A percentile compares a stretch with the other conserved stretches of the same genome.
These are phyloP conservation scores for Auriscalpium orientale DNA, from an alignment of 768 basidiomycete species.

Conservation along the genomic window DNA sequence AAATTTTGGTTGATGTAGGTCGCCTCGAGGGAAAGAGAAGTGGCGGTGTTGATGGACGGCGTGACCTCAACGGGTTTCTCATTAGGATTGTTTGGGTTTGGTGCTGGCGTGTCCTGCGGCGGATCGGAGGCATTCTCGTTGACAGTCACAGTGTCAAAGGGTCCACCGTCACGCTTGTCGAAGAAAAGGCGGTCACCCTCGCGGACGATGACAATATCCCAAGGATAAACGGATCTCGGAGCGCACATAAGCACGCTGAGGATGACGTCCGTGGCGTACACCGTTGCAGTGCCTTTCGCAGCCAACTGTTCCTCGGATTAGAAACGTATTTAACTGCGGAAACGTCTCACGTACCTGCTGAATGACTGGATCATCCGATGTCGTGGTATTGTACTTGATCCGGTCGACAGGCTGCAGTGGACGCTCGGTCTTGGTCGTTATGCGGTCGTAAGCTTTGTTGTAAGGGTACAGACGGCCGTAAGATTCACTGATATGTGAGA, in stretches of 20 bases:
- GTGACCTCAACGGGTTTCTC: slow-evolving; percentile 60
- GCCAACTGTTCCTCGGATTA: slow-evolving; percentile 47
- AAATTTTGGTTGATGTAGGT: slow-evolving; percentile 99
- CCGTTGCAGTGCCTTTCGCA: slow-evolving; percentile 68
- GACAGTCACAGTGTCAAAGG: slow-evolving; percentile 95
- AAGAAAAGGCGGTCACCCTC: slow-evolving; percentile 92
- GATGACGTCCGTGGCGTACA: slow-evolving; percentile 94
- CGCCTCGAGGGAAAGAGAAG: slow-evolving; percentile 90
- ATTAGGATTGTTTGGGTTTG: slow-evolving; percentile 69
- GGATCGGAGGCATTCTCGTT: slow-evolving; percentile 98
- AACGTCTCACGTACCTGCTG: slow-evolving; percentile 52
- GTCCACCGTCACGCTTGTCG: slow-evolving; percentile 96
- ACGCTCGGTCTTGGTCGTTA: slow-evolving; percentile 88
- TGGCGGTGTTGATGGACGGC: slow-evolving; percentile 90
- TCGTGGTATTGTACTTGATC: slow-evolving; percentile 95
- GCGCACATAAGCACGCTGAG: slow-evolving; percentile 95
- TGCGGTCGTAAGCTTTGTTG: slow-evolving; percentile 91
- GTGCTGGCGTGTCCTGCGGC: slow-evolving; percentile 72
- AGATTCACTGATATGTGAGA: slow-evolving; percentile 46
- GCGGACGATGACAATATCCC: slow-evolving; percentile 95
- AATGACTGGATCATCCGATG: slow-evolving; percentile 96
- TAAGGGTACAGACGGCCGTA: slow-evolving; percentile 90
- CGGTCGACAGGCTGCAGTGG: slow-evolving; percentile 90
- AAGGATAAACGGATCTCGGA: slow-evolving; percentile 91
- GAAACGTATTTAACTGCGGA: background rate